phyloP scores from a whole-genome alignment of 345 rosid genomes.

The Bretschneidera sinensis region DNA sequence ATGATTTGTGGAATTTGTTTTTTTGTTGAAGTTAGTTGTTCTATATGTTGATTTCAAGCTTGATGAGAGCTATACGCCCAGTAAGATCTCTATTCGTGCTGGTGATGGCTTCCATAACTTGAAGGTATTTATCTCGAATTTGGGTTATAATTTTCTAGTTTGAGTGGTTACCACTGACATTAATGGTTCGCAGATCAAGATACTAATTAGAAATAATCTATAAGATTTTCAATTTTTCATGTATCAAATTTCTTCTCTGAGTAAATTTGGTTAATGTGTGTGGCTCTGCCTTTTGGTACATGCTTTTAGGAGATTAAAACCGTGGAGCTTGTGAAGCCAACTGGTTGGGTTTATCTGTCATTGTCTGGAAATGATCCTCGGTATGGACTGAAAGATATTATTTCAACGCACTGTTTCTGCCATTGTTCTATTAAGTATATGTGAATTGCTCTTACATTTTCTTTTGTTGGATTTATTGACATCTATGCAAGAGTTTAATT shows the following conservation, averaged over 20 bases:
- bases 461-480: not conserved
- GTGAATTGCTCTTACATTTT: not conserved
- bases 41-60: slow-evolving; percentile 87
- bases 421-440: not conserved
- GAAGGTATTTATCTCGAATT: slow-evolving; percentile 49
- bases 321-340: slow-evolving; percentile 78
- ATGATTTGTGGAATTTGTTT: slow-evolving; percentile 1
- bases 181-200: not conserved
- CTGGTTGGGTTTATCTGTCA: slow-evolving; percentile 77
- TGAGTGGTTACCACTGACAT: not conserved
- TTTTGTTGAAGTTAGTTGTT: slow-evolving; percentile 53
- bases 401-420: slow-evolving; percentile 1
- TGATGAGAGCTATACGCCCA: slow-evolving; percentile 91
- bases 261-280: not conserved
- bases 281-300: not conserved
- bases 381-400: slow-evolving; percentile 27
- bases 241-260: not conserved
- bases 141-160: not conserved
- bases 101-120: slow-evolving; percentile 94
- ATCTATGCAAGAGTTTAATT: not conserved
- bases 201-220: not conserved
- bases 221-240: not conserved
- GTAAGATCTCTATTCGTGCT: slow-evolving; percentile 80
- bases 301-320: slow-evolving; percentile 73
- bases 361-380: slow-evolving; percentile 84